Conservation (phyloP, 805 yeast genomes). For the Ogataea populi-albae region DNA sequence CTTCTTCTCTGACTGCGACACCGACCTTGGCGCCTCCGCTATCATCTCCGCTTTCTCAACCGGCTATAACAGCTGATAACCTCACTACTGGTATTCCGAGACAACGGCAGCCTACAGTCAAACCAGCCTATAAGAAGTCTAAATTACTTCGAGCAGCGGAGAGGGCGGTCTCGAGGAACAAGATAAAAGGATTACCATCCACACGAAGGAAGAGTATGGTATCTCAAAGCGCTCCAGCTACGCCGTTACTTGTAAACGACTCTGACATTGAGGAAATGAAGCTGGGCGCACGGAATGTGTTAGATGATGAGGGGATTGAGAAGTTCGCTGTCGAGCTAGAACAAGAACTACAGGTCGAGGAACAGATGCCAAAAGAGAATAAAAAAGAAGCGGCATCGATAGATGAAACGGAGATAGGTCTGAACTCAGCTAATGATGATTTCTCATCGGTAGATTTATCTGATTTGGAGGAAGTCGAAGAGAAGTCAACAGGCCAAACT, state of each 20-base stretch:
- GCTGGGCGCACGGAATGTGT: conserved; percentile 1
- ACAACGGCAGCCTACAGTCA: neutral
- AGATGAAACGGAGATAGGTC: conserved; percentile 6
- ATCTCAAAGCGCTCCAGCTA: neutral
- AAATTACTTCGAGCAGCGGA: conserved; percentile 22
- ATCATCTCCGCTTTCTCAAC: too few species aligned
- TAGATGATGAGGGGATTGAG: conserved; percentile 25
- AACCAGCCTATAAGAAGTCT: conserved; percentile 19
- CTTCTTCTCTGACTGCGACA: too few species aligned
- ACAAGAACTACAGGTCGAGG: conserved; percentile 17
- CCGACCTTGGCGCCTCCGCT: too few species aligned
- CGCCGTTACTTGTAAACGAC: conserved; percentile 11
- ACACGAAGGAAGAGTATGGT: too few species aligned
- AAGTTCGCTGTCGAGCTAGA: conserved; percentile 25
- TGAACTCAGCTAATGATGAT: conserved; percentile 12
- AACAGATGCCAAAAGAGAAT: conserved; percentile 1
- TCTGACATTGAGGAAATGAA: conserved; percentile 22
- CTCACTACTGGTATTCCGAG: conserved; percentile 9
- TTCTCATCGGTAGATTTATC: conserved; percentile 24
- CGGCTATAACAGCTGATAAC: too few species aligned
- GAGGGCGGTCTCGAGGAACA: conserved; percentile 12
- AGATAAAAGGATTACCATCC: conserved; percentile 6
- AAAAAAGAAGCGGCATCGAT: conserved; percentile 1
- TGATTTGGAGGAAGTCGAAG: conserved; percentile 28
- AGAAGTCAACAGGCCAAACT: neutral